Conservation (phyloP, 257 asterid genomes). For the Capsicum rhomboideum region DNA sequence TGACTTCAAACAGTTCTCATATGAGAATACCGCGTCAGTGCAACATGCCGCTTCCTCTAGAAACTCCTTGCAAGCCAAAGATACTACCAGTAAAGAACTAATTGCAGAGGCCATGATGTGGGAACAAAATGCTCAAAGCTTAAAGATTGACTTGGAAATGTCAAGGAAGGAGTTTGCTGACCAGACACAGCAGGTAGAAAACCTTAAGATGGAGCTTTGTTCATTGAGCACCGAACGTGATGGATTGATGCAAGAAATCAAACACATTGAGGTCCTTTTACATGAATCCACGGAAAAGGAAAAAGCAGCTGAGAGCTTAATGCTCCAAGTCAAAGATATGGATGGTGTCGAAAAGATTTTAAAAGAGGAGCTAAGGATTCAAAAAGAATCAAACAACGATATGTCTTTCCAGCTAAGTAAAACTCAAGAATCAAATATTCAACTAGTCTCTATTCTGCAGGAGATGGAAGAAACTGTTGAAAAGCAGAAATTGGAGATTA, state of each 20-base stretch:
- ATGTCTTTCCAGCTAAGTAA: slow-evolving; percentile 23
- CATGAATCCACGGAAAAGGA: slow-evolving; percentile 18
- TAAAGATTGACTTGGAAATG: slow-evolving; percentile 21
- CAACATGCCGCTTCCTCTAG: slow-evolving; percentile 14
- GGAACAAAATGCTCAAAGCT: slow-evolving; percentile 36
- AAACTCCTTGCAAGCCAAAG: slow-evolving; percentile 13
- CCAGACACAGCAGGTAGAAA: slow-evolving; percentile 10
- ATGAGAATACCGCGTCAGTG: slow-evolving; percentile 12
- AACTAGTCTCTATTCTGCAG: slow-evolving; percentile 34
- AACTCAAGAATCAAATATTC: slow-evolving; percentile 41
- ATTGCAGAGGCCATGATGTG: slow-evolving; percentile 40
- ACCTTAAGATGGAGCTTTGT: slow-evolving; percentile 18
- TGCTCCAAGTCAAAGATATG: slow-evolving; percentile 7
- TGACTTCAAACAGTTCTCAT: slow-evolving; percentile 16
- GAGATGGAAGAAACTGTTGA: slow-evolving; percentile 43
- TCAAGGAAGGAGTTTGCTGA: slow-evolving; percentile 29
- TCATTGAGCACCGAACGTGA: slow-evolving; percentile 19
- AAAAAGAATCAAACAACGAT: slow-evolving; percentile 19
- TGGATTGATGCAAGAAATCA: slow-evolving; percentile 22
- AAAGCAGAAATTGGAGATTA: slow-evolving; percentile 29
- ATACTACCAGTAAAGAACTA: slow-evolving; percentile 23
- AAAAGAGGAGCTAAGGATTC: slow-evolving; percentile 31
- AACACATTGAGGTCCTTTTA: slow-evolving; percentile 16
- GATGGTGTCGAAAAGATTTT: slow-evolving; percentile 12
- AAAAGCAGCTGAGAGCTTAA: background rate